Conservation (phyloP, 2,329 filamentous ascomycete species). For the Ophiostoma triangulosporum region DNA sequence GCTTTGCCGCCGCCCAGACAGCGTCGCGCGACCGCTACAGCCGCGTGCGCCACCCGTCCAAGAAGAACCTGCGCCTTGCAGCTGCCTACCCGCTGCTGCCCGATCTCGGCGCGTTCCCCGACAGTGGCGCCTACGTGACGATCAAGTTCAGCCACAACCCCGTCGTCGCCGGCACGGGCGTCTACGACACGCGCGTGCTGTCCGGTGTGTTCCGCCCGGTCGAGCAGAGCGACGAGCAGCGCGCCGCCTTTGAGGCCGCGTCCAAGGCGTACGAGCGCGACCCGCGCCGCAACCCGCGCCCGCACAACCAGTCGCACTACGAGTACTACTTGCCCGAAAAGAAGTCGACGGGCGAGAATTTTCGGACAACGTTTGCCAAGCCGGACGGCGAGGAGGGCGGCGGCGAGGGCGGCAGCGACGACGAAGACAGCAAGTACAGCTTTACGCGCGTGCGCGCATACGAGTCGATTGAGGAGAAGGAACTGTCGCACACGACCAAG, state of each 20-base stretch:
- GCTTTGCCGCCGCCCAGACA: constrained; percentile 41
- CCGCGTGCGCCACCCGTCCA: constrained; percentile 44
- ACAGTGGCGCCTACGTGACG: constrained; percentile 55
- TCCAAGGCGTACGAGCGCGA: constrained; percentile 42
- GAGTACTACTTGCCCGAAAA: constrained; percentile 50
- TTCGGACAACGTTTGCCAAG: constrained; percentile 48
- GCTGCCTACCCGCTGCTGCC: constrained; percentile 49
- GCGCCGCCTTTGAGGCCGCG: constrained; percentile 35
- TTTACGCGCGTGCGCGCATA: constrained; percentile 51
- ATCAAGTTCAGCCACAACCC: constrained; percentile 57
- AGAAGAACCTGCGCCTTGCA: constrained; percentile 43
- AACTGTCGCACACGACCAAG: constrained; percentile 43
- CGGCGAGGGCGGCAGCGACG: too few relatives aligned
- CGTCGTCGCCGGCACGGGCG: constrained; percentile 34
- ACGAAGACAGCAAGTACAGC: constrained; percentile 37
- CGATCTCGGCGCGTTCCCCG: constrained; percentile 55
- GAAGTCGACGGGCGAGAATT: constrained; percentile 33
- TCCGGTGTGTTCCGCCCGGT: constrained; percentile 48
- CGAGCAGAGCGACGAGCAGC: constrained; percentile 39
- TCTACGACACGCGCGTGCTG: constrained; percentile 48
- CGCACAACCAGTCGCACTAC: constrained; percentile 48
- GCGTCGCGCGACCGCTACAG: constrained; percentile 43
- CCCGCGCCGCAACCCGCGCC: constrained; percentile 40
- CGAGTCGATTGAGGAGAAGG: constrained; percentile 46
- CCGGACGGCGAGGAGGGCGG: constrained; percentile 42